Evolutionary conservation across 2,329 filamentous ascomycete genomes (phyloP).

Genomic region (Fusarium foetens): DNA sequence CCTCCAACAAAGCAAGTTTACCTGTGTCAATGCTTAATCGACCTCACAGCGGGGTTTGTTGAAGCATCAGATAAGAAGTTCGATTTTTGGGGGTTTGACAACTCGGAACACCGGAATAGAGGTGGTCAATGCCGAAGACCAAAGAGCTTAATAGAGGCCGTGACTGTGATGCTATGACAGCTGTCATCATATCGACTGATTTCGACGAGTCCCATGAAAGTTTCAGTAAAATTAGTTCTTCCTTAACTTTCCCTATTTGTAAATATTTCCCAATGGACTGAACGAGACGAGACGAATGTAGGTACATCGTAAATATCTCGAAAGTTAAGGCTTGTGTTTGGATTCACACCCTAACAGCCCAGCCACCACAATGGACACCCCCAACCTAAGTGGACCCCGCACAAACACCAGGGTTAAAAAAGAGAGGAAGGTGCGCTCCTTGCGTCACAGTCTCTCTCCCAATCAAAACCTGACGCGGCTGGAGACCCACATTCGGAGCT

Average conservation of each 20-base stretch:
- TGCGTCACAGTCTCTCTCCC: slow-evolving; percentile 46
- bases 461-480: slow-evolving; percentile 46
- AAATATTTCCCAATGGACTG: background rate
- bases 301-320: background rate
- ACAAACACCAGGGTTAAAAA: slow-evolving; percentile 5
- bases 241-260: background rate
- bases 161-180: background rate
- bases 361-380: background rate
- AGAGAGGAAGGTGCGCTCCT: slow-evolving; percentile 26
- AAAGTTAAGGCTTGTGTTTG: background rate
- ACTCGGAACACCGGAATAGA: slow-evolving; percentile 9
- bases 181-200: background rate
- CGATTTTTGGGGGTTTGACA: slow-evolving; percentile 3
- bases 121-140: background rate
- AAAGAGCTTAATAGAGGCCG: background rate
- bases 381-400: background rate
- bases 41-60: slow-evolving; percentile 11
- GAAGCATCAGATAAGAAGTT: slow-evolving; percentile 29
- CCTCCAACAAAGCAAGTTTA: background rate
- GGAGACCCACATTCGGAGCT: slow-evolving; percentile 52
- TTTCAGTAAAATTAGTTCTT: background rate
- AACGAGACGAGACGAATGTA: background rate
- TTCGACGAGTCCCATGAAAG: background rate
- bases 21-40: background rate
- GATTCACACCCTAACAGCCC: background rate